Conservation (phyloP, 345 rosid genomes). For the Rubroshorea leprosula region DNA sequence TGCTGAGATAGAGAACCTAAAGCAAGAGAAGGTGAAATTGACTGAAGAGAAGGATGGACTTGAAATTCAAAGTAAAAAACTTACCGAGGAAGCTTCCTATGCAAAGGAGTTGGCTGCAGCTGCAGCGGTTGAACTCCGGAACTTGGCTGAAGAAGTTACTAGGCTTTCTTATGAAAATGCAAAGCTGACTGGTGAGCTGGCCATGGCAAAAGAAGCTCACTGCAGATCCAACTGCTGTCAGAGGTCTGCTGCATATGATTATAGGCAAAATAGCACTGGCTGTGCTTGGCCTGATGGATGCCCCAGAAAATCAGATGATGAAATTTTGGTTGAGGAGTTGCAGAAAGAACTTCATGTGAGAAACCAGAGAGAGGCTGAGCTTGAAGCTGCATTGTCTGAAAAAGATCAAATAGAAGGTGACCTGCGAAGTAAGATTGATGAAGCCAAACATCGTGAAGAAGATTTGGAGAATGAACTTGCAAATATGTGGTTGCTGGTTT, state of each 20-base stretch:
- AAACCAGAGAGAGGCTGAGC: conserved; percentile 37
- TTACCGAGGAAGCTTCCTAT: conserved; percentile 65
- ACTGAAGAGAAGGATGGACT: conserved; percentile 54
- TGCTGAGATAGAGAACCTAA: conserved; percentile 51
- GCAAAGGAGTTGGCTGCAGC: conserved; percentile 71
- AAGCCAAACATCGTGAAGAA: conserved; percentile 47
- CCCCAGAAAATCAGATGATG: conserved; percentile 25
- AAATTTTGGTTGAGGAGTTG: conserved; percentile 33
- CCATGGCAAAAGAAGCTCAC: conserved; percentile 35
- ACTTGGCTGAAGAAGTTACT: conserved; percentile 71
- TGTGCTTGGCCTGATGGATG: conserved; percentile 24
- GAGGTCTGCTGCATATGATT: conserved; percentile 25
- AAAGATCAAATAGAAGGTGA: conserved; percentile 35
- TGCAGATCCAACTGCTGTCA: conserved; percentile 28
- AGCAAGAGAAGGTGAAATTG: conserved; percentile 43
- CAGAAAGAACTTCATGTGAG: conserved; percentile 39
- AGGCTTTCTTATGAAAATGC: conserved; percentile 60
- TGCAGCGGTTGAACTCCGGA: conserved; percentile 59
- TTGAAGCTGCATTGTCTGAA: conserved; percentile 36
- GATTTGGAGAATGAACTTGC: conserved; percentile 58
- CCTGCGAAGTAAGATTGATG: conserved; percentile 38
- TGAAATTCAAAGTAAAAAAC: conserved; percentile 42
- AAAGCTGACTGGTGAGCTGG: conserved; percentile 43
- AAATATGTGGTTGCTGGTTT: conserved; percentile 54
- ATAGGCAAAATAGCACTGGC: conserved; percentile 21